A percentile compares a stretch with the other conserved stretches of the same genome.
These are phyloP conservation scores for Clonostachys rhizophaga DNA, from an alignment of 2,329 filamentous ascomycete genomes.

Conservation along the genomic window DNA sequence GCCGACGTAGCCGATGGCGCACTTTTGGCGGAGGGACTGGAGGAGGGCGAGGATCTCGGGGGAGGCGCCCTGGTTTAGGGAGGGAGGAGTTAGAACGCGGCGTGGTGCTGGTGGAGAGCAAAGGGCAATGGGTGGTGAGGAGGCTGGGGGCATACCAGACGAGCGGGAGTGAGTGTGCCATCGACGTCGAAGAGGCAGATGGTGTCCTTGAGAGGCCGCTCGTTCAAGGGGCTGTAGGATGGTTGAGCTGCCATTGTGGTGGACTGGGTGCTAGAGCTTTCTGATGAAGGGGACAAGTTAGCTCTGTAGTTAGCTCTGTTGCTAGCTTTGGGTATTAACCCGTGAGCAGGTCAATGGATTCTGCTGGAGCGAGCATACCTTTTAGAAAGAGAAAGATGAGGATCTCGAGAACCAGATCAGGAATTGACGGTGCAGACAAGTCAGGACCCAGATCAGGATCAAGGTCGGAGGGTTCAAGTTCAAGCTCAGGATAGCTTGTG, in stretches of 20 bases:
- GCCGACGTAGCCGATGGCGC: constrained; percentile 87
- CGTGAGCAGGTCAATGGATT: too few relatives aligned
- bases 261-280: not conserved
- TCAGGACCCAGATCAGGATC: too few relatives aligned
- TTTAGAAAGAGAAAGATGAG: too few relatives aligned
- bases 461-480: too few relatives aligned
- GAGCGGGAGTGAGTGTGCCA: constrained; percentile 79
- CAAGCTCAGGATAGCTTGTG: too few relatives aligned
- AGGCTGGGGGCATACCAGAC: constrained; percentile 53
- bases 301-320: too few relatives aligned
- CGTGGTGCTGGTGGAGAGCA: not conserved
- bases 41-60: constrained; percentile 83
- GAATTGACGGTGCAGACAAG: too few relatives aligned
- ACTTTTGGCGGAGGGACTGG: constrained; percentile 75
- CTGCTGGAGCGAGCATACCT: too few relatives aligned
- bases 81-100: not conserved
- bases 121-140: not conserved
- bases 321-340: too few relatives aligned
- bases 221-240: constrained; percentile 67
- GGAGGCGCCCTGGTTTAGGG: constrained; percentile 51
- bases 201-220: constrained; percentile 87
- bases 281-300: too few relatives aligned
- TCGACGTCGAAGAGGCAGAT: constrained; percentile 97
- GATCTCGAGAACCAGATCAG: too few relatives aligned
- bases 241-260: constrained; percentile 32